Evolutionary conservation across 2,329 filamentous ascomycete species (phyloP).

Genomic region (Cytospora piceae): DNA sequence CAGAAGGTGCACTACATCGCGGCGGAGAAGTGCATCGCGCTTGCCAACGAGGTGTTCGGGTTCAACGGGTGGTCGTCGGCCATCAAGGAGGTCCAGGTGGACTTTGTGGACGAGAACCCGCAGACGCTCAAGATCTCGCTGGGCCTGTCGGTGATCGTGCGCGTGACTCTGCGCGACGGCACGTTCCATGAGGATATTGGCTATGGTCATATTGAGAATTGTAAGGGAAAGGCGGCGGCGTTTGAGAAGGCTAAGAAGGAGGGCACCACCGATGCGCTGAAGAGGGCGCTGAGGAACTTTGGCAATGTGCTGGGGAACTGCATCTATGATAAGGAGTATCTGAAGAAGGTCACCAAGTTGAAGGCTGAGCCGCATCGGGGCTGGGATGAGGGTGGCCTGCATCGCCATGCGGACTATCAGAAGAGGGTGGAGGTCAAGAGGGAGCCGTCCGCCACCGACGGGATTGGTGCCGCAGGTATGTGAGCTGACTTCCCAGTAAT

Average conservation of each 20-base stretch:
- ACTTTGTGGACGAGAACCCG: conserved; percentile 88
- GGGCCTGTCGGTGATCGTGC: conserved; percentile 86
- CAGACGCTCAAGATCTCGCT: conserved; percentile 79
- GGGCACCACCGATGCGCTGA: conserved; percentile 91
- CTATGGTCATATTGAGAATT: conserved; percentile 96
- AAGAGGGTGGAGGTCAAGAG: conserved; percentile 56
- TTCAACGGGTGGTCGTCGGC: conserved; percentile 98
- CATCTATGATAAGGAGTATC: conserved; percentile 94
- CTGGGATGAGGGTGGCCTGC: conserved; percentile 80
- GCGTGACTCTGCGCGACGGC: conserved; percentile 87
- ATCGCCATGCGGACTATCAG: conserved; percentile 78
- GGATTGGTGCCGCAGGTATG: conserved; percentile 17
- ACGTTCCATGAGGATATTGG: conserved; percentile 98
- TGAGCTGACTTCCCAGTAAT: background rate
- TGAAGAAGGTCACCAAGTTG: conserved; percentile 86
- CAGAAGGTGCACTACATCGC: conserved; percentile 90
- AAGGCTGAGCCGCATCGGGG: conserved; percentile 73
- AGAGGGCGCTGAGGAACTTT: conserved; percentile 86
- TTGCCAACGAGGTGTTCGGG: conserved; percentile 93
- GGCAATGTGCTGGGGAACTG: conserved; percentile 98
- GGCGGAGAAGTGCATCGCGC: conserved; percentile 94
- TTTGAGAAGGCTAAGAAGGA: conserved; percentile 99
- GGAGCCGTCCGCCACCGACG: conserved; percentile 28
- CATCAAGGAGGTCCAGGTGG: conserved; percentile 93
- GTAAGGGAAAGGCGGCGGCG: conserved; percentile 89